Evolutionary conservation across 1,284 basidiomycete species (phyloP).

Genomic region (Leccinum pallidistipes): DNA sequence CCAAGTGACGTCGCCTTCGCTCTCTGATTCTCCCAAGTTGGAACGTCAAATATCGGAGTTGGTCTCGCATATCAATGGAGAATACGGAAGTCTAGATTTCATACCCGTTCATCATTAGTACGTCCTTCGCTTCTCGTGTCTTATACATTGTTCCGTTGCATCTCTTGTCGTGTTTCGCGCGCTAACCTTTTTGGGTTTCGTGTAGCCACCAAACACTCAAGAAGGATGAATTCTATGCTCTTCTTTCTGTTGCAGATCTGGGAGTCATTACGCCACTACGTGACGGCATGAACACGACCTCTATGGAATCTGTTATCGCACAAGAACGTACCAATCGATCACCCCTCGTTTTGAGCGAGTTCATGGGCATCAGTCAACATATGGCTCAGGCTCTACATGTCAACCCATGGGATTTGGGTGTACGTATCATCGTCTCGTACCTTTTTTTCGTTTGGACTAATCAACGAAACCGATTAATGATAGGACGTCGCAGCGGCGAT

Average conservation of each 20-base stretch:
- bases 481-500: conserved; percentile 94
- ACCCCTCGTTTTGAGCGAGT: conserved; percentile 92
- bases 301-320: conserved; percentile 97
- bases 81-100: conserved; percentile 94
- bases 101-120: conserved; percentile 99
- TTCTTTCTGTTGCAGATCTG: conserved; percentile 93
- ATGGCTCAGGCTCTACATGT: conserved; percentile 84
- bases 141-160: neutral
- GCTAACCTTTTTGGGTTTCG: neutral
- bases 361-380: conserved; percentile 93
- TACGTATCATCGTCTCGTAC: conserved; percentile 28
- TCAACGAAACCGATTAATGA: conserved; percentile 2
- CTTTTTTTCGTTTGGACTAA: neutral
- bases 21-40: conserved; percentile 92
- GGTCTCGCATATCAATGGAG: conserved; percentile 96
- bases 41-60: conserved; percentile 94
- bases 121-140: conserved; percentile 28
- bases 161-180: neutral
- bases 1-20: conserved; percentile 92
- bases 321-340: conserved; percentile 83
- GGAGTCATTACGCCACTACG: conserved; percentile 95
- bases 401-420: conserved; percentile 89
- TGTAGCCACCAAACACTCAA: conserved; percentile 93
- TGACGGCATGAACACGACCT: conserved; percentile 99
- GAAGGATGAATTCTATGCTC: conserved; percentile 97